Evolutionary conservation across 345 rosid genomes (phyloP).

Genomic region (Luvunga scandens): DNA sequence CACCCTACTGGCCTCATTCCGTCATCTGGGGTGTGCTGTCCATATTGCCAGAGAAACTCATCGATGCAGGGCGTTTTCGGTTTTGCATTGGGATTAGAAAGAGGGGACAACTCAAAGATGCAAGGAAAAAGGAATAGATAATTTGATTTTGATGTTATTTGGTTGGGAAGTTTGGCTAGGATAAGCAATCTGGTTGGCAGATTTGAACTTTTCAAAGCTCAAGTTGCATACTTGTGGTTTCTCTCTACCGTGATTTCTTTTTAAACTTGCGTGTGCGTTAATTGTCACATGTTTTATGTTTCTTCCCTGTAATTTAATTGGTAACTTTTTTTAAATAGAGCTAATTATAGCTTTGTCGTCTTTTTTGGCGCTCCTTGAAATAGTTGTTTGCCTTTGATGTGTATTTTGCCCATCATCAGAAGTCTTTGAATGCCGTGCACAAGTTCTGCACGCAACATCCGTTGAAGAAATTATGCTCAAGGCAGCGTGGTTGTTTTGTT

Average conservation of each 20-base stretch:
- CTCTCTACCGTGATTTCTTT: neutral
- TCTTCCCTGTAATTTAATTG: neutral
- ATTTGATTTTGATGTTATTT: neutral
- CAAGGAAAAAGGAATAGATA: conserved; percentile 55
- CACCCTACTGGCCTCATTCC: conserved; percentile 83
- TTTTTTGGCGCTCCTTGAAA: neutral
- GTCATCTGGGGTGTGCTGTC: conserved; percentile 51
- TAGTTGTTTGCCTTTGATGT: neutral
- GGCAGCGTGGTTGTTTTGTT: neutral
- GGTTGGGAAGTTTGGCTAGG: neutral
- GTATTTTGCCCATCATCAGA: neutral
- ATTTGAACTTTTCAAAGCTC: neutral
- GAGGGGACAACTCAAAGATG: conserved; percentile 68
- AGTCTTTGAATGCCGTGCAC: neutral
- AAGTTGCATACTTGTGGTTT: neutral
- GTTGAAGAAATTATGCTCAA: neutral
- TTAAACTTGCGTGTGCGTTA: neutral
- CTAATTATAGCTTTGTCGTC: neutral
- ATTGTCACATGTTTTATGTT: neutral
- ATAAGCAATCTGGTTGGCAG: neutral
- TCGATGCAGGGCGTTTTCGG: conserved; percentile 50
- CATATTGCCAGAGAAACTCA: conserved; percentile 44
- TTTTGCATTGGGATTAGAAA: conserved; percentile 56
- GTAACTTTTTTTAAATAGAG: neutral
- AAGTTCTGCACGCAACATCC: neutral